A percentile compares a stretch with the other conserved stretches of the same genome.
These are phyloP conservation scores for Trametes maxima DNA, from an alignment of 768 basidiomycete genomes.

Conservation along the genomic window DNA sequence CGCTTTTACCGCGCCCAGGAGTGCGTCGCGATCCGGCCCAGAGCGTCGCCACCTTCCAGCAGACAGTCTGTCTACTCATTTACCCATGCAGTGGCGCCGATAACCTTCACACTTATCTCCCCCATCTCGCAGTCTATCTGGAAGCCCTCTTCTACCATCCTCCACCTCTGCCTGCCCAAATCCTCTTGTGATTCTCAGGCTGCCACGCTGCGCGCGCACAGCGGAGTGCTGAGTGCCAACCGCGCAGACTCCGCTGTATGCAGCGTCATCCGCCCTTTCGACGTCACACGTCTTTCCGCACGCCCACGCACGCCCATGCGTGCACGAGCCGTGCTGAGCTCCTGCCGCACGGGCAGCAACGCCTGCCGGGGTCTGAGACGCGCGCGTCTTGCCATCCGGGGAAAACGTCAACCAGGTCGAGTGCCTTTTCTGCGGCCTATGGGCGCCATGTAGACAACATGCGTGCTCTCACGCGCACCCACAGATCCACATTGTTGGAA, in stretches of 20 bases:
- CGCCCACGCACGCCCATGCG: conserved; percentile 3
- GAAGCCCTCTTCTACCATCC: neutral
- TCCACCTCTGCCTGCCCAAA: neutral
- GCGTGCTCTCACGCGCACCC: conserved; percentile 1
- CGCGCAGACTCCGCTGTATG: neutral
- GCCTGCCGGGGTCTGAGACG: neutral
- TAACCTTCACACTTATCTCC: conserved; percentile 20
- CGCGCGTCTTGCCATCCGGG: neutral
- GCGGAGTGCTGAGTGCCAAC: conserved; percentile 5
- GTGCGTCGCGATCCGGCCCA: neutral
- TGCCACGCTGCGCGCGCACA: neutral
- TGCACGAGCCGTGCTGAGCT: conserved; percentile 6
- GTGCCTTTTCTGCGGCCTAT: neutral
- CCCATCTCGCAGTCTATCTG: conserved; percentile 23
- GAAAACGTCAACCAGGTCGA: neutral
- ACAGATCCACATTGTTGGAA: neutral
- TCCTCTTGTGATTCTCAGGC: neutral
- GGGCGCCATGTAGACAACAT: neutral
- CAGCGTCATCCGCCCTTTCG: neutral
- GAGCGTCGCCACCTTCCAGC: neutral
- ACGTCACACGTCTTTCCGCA: conserved; percentile 5
- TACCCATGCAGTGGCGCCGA: conserved; percentile 16
- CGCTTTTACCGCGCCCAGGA: neutral
- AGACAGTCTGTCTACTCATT: neutral
- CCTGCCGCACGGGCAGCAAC: neutral